A percentile compares a stretch with the other conserved stretches of the same genome.
These are phyloP conservation scores for Verticillium nubilum DNA, from an alignment of 2,329 filamentous ascomycete species.

Conservation along the genomic window DNA sequence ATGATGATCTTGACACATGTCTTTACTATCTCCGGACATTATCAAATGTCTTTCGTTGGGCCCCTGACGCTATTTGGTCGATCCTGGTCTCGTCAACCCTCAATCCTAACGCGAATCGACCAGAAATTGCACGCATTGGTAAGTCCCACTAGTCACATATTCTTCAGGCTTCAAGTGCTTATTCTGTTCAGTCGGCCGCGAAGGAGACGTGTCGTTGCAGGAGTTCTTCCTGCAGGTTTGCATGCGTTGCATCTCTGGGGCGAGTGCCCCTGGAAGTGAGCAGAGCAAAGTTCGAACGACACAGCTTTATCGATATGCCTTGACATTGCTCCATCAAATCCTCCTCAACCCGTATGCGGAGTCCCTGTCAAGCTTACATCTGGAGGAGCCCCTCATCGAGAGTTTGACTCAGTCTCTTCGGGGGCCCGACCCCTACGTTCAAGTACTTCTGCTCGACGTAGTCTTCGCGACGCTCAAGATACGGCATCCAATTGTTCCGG, in stretches of 20 bases:
- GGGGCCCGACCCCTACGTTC: slow-evolving; percentile 62
- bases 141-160: slow-evolving; percentile 20
- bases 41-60: slow-evolving; percentile 64
- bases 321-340: slow-evolving; percentile 66
- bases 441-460: slow-evolving; percentile 74
- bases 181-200: slow-evolving; percentile 38
- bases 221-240: slow-evolving; percentile 64
- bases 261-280: slow-evolving; percentile 26
- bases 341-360: slow-evolving; percentile 58
- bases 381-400: slow-evolving; percentile 67
- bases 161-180: slow-evolving; percentile 7
- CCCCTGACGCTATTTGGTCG: slow-evolving; percentile 64
- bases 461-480: slow-evolving; percentile 69
- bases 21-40: slow-evolving; percentile 74
- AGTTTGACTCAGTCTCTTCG: slow-evolving; percentile 57
- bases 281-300: slow-evolving; percentile 47
- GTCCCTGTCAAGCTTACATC: slow-evolving; percentile 54
- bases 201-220: slow-evolving; percentile 56
- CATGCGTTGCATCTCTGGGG: slow-evolving; percentile 52
- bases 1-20: slow-evolving; percentile 70
- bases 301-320: slow-evolving; percentile 64
- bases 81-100: slow-evolving; percentile 60
- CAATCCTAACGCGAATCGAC: slow-evolving; percentile 38
- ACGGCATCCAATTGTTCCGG: slow-evolving; percentile 35
- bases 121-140: slow-evolving; percentile 44